Percentiles rank a stretch among this genome's conserved stretches.
phyloP scores from a whole-genome alignment of 441 rosid genomes.

The Populus hybrid region DNA sequence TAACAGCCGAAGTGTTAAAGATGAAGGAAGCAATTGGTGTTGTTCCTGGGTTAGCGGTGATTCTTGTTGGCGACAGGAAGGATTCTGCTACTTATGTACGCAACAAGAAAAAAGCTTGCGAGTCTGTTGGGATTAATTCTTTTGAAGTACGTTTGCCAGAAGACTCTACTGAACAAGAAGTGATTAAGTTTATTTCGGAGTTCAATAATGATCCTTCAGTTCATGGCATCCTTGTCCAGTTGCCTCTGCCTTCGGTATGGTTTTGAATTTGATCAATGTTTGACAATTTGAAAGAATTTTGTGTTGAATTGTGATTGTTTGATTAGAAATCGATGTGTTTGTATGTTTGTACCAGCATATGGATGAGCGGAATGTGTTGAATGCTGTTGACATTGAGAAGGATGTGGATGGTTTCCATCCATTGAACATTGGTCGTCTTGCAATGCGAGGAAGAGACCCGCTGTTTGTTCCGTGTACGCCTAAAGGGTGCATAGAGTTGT shows the following conservation, averaged over 20 bases:
- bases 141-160: slow-evolving; percentile 58
- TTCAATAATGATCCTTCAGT: slow-evolving; percentile 69
- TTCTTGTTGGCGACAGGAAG: slow-evolving; percentile 78
- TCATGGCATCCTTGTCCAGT: slow-evolving; percentile 85
- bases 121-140: slow-evolving; percentile 71
- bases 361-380: slow-evolving; percentile 69
- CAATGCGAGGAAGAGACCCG: slow-evolving; percentile 87
- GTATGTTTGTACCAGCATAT: slow-evolving; percentile 50
- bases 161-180: slow-evolving; percentile 62
- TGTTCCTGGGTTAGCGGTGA: slow-evolving; percentile 82
- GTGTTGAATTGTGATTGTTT: not conserved
- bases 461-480: slow-evolving; percentile 86
- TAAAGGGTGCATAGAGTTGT: slow-evolving; percentile 87
- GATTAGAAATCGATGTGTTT: not conserved
- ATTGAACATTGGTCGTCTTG: slow-evolving; percentile 73
- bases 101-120: slow-evolving; percentile 92
- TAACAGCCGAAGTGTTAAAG: slow-evolving; percentile 58
- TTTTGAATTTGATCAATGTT: slow-evolving; percentile 11
- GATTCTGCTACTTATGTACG: slow-evolving; percentile 87
- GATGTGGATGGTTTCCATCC: slow-evolving; percentile 99
- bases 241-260: slow-evolving; percentile 55
- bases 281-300: not conserved
- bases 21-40: slow-evolving; percentile 71
- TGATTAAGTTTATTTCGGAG: slow-evolving; percentile 49
- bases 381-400: slow-evolving; percentile 74